Conservation (phyloP, 2,329 filamentous ascomycete species). For the Aureobasidium zeae region DNA sequence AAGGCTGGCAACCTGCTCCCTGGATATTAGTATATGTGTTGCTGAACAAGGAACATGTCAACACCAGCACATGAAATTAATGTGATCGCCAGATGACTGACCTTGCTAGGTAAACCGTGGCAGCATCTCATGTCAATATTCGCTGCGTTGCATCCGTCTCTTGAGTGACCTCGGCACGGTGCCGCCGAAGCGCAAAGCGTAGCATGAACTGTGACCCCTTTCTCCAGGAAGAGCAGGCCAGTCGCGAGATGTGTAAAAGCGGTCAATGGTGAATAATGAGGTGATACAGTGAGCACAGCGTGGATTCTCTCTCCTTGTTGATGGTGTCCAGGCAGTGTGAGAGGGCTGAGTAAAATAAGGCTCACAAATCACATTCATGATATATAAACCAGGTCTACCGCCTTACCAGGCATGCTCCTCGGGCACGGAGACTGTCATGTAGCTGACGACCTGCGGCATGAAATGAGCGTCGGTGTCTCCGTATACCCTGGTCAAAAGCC, state of each 20-base stretch:
- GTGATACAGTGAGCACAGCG: neutral
- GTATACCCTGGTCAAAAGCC: neutral
- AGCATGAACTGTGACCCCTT: neutral
- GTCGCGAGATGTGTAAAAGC: too few species aligned
- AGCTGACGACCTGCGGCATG: neutral
- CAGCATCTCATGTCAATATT: neutral
- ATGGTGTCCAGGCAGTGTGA: slow-evolving; percentile 5
- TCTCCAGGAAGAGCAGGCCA: too few species aligned
- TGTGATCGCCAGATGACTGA: slow-evolving; percentile 4
- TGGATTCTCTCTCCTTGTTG: slow-evolving; percentile 3
- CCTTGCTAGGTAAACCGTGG: neutral
- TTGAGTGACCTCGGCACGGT: neutral
- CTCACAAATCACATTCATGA: neutral
- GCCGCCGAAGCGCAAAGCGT: neutral
- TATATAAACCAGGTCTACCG: neutral
- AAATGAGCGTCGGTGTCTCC: slow-evolving; percentile 3
- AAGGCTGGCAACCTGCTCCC: too few species aligned
- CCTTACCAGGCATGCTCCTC: neutral
- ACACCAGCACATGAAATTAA: neutral
- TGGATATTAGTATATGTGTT: too few species aligned
- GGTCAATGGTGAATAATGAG: too few species aligned
- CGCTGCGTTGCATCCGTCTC: neutral
- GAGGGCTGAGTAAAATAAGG: neutral
- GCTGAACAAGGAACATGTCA: slow-evolving; percentile 1
- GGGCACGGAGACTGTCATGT: neutral